These are phyloP conservation scores for Sutorius australiensis DNA, from an alignment of 768 basidiomycete species.

Conservation along the genomic window DNA sequence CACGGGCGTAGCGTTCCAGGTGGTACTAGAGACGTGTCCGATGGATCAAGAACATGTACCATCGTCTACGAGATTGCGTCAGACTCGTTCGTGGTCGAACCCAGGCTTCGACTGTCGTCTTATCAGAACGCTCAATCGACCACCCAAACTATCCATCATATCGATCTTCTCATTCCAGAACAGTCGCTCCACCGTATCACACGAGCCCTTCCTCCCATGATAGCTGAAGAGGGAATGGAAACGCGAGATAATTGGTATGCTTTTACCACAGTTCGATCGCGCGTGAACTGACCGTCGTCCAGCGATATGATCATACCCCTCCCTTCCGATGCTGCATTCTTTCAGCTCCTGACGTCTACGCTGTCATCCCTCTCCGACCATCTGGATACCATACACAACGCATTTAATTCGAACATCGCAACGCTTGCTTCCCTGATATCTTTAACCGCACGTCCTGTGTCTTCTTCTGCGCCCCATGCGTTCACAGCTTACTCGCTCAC, in stretches of 20 bases:
- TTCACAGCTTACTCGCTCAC: slow-evolving; percentile 34
- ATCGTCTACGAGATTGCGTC: slow-evolving; percentile 58
- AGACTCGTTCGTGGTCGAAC: slow-evolving; percentile 47
- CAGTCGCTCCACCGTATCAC: slow-evolving; percentile 4
- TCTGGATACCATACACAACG: slow-evolving; percentile 46
- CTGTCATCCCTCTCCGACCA: slow-evolving; percentile 53
- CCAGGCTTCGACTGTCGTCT: slow-evolving; percentile 54
- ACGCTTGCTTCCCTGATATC: slow-evolving; percentile 43
- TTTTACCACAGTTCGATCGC: neutral
- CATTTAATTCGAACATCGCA: slow-evolving; percentile 46
- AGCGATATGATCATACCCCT: slow-evolving; percentile 69
- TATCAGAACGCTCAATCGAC: slow-evolving; percentile 5
- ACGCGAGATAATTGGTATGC: slow-evolving; percentile 7
- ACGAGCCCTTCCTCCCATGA: slow-evolving; percentile 2
- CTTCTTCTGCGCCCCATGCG: slow-evolving; percentile 24
- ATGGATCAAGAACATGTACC: slow-evolving; percentile 9
- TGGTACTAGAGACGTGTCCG: neutral
- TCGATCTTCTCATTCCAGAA: slow-evolving; percentile 15
- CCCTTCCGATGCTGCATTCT: slow-evolving; percentile 76
- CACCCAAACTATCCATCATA: slow-evolving; percentile 6
- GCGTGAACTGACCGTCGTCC: neutral
- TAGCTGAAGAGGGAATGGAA: neutral
- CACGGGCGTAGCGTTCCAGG: slow-evolving; percentile 23
- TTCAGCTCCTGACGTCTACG: slow-evolving; percentile 62
- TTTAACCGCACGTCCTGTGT: slow-evolving; percentile 30